These are phyloP conservation scores for Ambrosiella xylebori DNA, from an alignment of 2,329 filamentous ascomycete species.

Conservation along the genomic window DNA sequence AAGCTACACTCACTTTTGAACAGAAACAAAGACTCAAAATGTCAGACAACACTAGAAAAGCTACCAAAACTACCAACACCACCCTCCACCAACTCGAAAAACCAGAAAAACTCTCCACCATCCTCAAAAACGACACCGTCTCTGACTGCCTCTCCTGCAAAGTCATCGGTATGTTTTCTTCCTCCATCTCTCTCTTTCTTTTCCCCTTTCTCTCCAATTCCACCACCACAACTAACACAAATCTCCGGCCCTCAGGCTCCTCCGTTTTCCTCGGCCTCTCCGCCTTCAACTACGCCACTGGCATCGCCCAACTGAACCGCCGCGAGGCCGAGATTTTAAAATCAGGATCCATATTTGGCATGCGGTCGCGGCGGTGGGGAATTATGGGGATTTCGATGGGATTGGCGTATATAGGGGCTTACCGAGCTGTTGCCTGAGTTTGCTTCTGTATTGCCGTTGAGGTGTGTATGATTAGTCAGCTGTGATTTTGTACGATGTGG, in stretches of 20 bases:
- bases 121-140: conserved; percentile 35
- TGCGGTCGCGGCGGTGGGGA: conserved; percentile 50
- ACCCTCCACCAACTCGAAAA: neutral
- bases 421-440: conserved; percentile 25
- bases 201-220: neutral
- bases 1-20: too few relatives aligned
- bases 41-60: too few relatives aligned
- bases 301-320: conserved; percentile 51
- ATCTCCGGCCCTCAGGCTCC: conserved; percentile 45
- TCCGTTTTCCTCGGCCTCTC: conserved; percentile 49
- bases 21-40: too few relatives aligned
- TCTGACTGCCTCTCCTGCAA: conserved; percentile 57
- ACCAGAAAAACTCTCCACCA: conserved; percentile 42
- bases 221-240: conserved; percentile 5
- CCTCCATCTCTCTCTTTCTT: conserved; percentile 12
- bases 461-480: too few relatives aligned
- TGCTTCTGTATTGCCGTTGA: too few relatives aligned
- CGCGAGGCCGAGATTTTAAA: conserved; percentile 49
- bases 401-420: conserved; percentile 53
- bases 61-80: neutral
- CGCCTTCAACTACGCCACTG: conserved; percentile 61
- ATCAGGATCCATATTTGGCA: conserved; percentile 54
- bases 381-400: conserved; percentile 51
- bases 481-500: too few relatives aligned
- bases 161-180: conserved; percentile 41